Evolutionary conservation across 2,329 filamentous ascomycete genomes (phyloP), one percentile per base, ranked within the genome.

Genomic region (Fusarium camptoceras): DNA sequence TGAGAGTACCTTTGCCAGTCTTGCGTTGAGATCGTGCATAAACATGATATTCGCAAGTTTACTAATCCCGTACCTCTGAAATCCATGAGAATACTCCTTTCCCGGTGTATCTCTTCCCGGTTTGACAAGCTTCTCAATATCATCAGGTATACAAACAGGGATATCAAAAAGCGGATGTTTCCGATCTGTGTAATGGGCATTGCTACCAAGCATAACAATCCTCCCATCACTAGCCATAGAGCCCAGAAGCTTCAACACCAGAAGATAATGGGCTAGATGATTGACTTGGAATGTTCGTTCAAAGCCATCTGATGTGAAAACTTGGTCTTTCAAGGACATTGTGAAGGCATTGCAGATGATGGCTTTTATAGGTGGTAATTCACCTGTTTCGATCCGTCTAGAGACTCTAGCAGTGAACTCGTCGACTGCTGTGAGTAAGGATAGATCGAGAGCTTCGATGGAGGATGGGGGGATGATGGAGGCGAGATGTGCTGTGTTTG

Each of bases 401-500:
- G 64, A 55, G 30, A 59, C 42, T 1, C n/a, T 43, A 1, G 67
- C 44, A 1, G 71, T 55, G 28, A 75, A 75, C 1, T 3, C 1
- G 0, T 70, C 57, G 5, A 73, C 56, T 5, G 47, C 27, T 1
- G 55, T 44, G 16, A 73, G 30, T 7, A 44, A 47, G 3, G 53
- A 51, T 10, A 75, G 67, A n/a, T 75, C 64, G 2, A 75, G 58
- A 1, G 49, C 20, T 46, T 75, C 56, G 7, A 75, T 50, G 15
- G 51, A 39, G 3, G 31, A 53, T 28, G 31, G 12, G 2, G 66
- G 34, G 8, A 77, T 73, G 0, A 74, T 55, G 8, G 75, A 66
- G 1, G 69, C 64, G 15, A 80, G 74, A 24, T 55, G 74, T 6
- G 75, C 63, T 1, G 75, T 79, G 66, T 80, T 79, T 7, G 65